Evolutionary conservation across 129 eudicot genomes (phyloP).

Genomic region (Gnaphalium uliginosum): DNA sequence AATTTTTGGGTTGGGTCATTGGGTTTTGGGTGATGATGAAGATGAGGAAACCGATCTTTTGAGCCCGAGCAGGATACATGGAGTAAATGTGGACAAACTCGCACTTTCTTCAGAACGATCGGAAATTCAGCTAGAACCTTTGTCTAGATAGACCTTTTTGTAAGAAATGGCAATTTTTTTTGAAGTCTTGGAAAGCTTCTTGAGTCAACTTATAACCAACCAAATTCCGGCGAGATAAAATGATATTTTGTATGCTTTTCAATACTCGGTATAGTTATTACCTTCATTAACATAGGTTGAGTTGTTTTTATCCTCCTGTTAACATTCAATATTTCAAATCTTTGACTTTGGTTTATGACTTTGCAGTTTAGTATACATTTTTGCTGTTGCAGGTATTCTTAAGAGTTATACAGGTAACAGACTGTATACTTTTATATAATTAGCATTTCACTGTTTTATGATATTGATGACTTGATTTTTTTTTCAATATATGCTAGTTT

Average conservation of each 20-base stretch:
- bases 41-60: constrained; percentile 85
- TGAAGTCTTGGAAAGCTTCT: constrained; percentile 22
- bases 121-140: constrained; percentile 87
- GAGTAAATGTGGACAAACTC: constrained; percentile 52
- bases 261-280: constrained; percentile 19
- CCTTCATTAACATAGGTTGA: constrained; percentile 37
- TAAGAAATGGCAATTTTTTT: constrained; percentile 20
- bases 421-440: background rate
- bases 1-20: constrained; percentile 50
- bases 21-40: constrained; percentile 75
- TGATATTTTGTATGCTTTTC: constrained; percentile 31
- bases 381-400: background rate
- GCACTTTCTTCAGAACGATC: constrained; percentile 49
- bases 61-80: constrained; percentile 41
- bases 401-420: background rate
- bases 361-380: constrained; percentile 15
- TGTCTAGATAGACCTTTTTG: constrained; percentile 45
- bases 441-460: background rate
- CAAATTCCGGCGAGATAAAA: constrained; percentile 26
- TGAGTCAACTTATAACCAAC: constrained; percentile 20
- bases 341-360: background rate
- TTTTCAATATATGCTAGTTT: background rate
- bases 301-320: constrained; percentile 12
- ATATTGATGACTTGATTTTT: background rate
- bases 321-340: background rate